phyloP scores from a whole-genome alignment of 345 rosid genomes.

The Turritis glabra region DNA sequence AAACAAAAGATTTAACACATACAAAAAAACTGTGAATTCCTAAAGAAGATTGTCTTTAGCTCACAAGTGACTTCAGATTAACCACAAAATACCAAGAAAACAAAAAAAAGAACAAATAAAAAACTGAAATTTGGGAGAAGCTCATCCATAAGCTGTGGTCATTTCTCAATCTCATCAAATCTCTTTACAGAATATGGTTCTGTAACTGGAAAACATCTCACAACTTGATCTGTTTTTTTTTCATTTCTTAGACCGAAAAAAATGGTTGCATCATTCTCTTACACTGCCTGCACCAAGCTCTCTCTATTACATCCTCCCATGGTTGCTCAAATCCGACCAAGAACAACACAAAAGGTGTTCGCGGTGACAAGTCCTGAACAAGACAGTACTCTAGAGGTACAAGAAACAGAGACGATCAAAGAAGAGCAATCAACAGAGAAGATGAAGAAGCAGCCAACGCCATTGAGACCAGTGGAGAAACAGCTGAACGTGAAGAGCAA shows the following conservation, averaged over 20 bases:
- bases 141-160: slow-evolving; percentile 42
- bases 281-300: slow-evolving; percentile 33
- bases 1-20: background rate
- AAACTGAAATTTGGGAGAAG: background rate
- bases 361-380: slow-evolving; percentile 32
- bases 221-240: background rate
- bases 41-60: background rate
- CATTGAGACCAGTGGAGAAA: slow-evolving; percentile 76
- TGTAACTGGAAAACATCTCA: slow-evolving; percentile 27
- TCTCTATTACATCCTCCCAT: slow-evolving; percentile 30
- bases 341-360: slow-evolving; percentile 26
- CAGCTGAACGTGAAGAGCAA: slow-evolving; percentile 80
- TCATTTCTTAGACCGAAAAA: slow-evolving; percentile 8
- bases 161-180: slow-evolving; percentile 28
- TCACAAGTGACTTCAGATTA: background rate
- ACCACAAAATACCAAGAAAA: slow-evolving; percentile 25
- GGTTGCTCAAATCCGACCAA: slow-evolving; percentile 26
- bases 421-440: slow-evolving; percentile 32
- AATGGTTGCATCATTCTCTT: slow-evolving; percentile 39
- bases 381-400: slow-evolving; percentile 19
- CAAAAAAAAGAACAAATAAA: background rate
- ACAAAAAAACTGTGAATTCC: background rate
- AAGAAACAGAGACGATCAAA: slow-evolving; percentile 23
- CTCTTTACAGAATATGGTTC: slow-evolving; percentile 20
- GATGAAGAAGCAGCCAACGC: slow-evolving; percentile 44